phyloP scores from a whole-genome alignment of 2,329 filamentous ascomycete genomes.

The Talaromyces pinophilus region DNA sequence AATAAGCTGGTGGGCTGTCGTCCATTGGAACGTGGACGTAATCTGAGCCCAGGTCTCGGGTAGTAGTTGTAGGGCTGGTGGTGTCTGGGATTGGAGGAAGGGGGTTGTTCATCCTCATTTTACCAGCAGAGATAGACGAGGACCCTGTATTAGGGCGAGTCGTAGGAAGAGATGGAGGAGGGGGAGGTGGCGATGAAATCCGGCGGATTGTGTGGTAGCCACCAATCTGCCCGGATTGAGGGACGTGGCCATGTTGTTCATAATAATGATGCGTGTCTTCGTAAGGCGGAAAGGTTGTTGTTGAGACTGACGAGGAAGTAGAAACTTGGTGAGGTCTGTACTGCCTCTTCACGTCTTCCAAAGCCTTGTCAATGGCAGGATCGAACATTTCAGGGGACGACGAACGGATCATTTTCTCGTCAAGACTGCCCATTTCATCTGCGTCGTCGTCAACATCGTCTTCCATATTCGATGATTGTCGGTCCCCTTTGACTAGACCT shows the following conservation, averaged over 20 bases:
- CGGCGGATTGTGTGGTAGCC: constrained; percentile 23
- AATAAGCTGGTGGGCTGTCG: constrained; percentile 14
- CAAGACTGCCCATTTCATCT: constrained; percentile 27
- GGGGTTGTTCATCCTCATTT: constrained; percentile 28
- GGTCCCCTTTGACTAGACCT: constrained; percentile 78
- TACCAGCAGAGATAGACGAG: constrained; percentile 9
- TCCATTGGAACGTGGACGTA: constrained; percentile 11
- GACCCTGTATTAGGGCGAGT: constrained; percentile 27
- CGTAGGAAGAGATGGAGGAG: constrained; percentile 26
- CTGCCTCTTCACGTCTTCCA: constrained; percentile 27
- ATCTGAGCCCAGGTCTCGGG: constrained; percentile 8
- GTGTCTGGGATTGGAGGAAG: constrained; percentile 36
- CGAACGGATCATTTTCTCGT: constrained; percentile 34
- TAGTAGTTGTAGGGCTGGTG: constrained; percentile 22
- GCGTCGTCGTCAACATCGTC: constrained; percentile 24
- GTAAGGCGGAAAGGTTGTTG: constrained; percentile 30
- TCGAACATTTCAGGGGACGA: constrained; percentile 26
- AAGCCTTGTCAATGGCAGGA: constrained; percentile 25
- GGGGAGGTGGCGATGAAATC: constrained; percentile 18
- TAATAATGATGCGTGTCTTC: constrained; percentile 31
- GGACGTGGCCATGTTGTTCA: constrained; percentile 22
- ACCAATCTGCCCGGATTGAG: constrained; percentile 11
- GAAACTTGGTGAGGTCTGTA: constrained; percentile 28
- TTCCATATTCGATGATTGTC: constrained; percentile 28
- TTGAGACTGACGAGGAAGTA: constrained; percentile 22